Percentiles rank a stretch among this genome's conserved stretches.
Evolutionary conservation across 495 filamentous ascomycete genomes (phyloP).

Genomic region (Aspergillus mulundensis): DNA sequence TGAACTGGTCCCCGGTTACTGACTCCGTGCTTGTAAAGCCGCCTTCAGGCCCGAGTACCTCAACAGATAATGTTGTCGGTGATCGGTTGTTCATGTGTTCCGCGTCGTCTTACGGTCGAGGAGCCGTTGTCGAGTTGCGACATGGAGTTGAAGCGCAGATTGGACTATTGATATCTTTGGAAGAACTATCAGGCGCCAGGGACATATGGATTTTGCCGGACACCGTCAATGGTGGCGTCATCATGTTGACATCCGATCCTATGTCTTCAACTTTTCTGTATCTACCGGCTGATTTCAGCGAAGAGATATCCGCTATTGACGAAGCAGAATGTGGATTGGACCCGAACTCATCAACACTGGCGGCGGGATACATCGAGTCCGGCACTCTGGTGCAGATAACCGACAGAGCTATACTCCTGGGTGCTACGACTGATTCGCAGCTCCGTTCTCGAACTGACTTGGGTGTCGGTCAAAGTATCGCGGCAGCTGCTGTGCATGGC

Average conservation of each 20-base stretch:
- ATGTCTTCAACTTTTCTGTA: constrained; percentile 36
- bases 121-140: constrained; percentile 65
- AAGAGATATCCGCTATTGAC: constrained; percentile 39
- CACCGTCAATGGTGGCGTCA: constrained; percentile 33
- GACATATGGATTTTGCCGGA: constrained; percentile 51
- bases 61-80: constrained; percentile 19
- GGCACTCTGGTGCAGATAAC: constrained; percentile 55
- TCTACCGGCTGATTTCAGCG: constrained; percentile 27
- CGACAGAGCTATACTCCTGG: constrained; percentile 40
- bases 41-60: constrained; percentile 18
- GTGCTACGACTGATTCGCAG: constrained; percentile 17
- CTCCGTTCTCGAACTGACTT: constrained; percentile 20
- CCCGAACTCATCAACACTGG: constrained; percentile 51
- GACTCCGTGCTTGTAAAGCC: constrained; percentile 58
- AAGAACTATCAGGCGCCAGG: constrained; percentile 31
- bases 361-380: constrained; percentile 38
- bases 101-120: constrained; percentile 40
- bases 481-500: constrained; percentile 30
- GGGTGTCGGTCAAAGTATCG: constrained; percentile 16
- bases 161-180: constrained; percentile 48
- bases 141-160: constrained; percentile 68
- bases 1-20: constrained; percentile 79
- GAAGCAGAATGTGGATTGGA: constrained; percentile 46
- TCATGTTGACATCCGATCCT: constrained; percentile 38
- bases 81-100: constrained; percentile 42